Evolutionary conservation across 108 stramenopile genomes (phyloP), one percentile per base, ranked within the genome.

Genomic region (Seminavis robusta): DNA sequence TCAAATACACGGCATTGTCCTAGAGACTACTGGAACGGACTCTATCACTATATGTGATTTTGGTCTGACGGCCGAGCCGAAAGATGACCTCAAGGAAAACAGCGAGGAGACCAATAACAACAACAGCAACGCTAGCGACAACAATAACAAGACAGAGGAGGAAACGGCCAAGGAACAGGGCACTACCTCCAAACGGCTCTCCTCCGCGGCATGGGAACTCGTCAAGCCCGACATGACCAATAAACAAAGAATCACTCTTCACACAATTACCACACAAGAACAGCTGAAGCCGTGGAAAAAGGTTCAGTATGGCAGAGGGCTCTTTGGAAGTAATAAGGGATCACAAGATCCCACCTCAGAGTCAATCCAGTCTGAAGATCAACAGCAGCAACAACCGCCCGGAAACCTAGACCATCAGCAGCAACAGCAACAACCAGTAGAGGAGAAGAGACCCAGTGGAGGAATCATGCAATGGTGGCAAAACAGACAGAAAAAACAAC

Each of bases 1-100:
- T 19, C 80, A 81, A 48, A 69, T 81, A 28, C 75, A 81, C 50
- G 80, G 74, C 3, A 77, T 81, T 48, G 74, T 76, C 4, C 33
- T 81, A n/a, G n/a, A n/a, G 21, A 21, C 31, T 13, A 45, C 60
- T 1, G 67, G 59, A 9, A 16, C 23, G 10, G 48, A 33, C 3
- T 51, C 53, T 15, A 60, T 75, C 11, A 73, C 70, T 25, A 63
- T 79, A 29, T 57, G 67, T 47, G 73, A 79, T 42, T 79, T 79
- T 70, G 78, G 78, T 2, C 56, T 75, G 26, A 66, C 76, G 17
- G 27, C 62, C 26, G 50, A 50, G 8, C 69, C 63, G n/a, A 27
- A 53, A 17, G 45, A 39, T 33, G 51, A 41, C 0, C 19, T 61
- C 13, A 55, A 28, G 19, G 40, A 48, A 26, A 68, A 63, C 32